Base-by-base conservation (phyloP, 805 yeast genomes). In the Metschnikowia peoriensis region DNA sequence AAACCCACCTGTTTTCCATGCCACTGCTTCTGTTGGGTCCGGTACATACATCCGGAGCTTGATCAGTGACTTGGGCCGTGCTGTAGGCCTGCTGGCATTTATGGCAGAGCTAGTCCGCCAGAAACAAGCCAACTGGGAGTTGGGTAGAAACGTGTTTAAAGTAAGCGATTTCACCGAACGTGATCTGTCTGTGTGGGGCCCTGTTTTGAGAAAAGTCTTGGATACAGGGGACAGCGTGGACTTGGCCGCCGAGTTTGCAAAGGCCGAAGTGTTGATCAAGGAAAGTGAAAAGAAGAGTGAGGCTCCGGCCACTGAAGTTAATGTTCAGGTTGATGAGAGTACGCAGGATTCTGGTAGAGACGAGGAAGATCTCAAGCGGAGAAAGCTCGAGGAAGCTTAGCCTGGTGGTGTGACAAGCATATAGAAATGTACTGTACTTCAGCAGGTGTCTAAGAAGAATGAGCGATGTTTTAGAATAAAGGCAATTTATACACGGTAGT, bases 1-100 rank as follows among this genome's bases (percentile, higher is more conserved):
- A 1, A 75, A 79, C 55, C 84, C 89, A 2, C 94, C 96, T 1
- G 61, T 86, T 46, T 61, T 93, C 28, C 92, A 87, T 61, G 82
- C 94, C 59, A 80, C 78, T 14, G 82, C 96, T 4, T 79, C 81
- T 37, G 99, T 93, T 0, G 87, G 97, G 1, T 90, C 97, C 0
- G 99, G 99, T 1, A 94, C 98, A 0, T 94, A 94, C 63, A 91
- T 94, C 46, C 79, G 99, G 59, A 87, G 97, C 2, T 72, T 94
- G 49, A 78, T 94, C 46, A 89, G 96, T 69, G 99, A 94, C 63
- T 76, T 89, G 42, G 98, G 96, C 1, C 80, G 87, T 54, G 87
- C 93, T 0, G 71, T 92, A 64, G 85, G 86, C 15, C 83, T 92
- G 0, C 82, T 89, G 28, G 89, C 96, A 0, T 90, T 90, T 64